Evolutionary conservation across 805 yeast species (phyloP), one percentile per base, ranked within the genome.

Genomic region (Candida broadrunensis): DNA sequence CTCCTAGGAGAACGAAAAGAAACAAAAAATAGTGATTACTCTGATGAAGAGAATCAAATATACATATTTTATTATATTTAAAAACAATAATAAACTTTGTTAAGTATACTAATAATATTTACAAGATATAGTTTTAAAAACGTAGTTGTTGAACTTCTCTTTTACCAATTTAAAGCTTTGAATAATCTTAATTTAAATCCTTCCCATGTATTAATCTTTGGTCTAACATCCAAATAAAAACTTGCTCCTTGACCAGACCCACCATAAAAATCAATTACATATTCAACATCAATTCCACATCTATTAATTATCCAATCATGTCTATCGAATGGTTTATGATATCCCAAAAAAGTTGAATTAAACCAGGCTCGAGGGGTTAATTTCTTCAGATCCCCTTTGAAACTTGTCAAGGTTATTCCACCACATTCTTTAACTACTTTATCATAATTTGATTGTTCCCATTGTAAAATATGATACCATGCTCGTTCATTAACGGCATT

Each of bases 221-320:
- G 99, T 53, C 99, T 77, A 4, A 88, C 98, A 56, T 91, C 99
- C 38, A 91, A 61, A 52, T 75, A 85, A 43, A 93, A 86, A 7
- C 80, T 72, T 15, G 41, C 45, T 5, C 55, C 56, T n/a, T 36
- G 33, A 11, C 52, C 53, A 5, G 84, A 83, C 1, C 57, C 60
- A 11, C 78, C 60, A 62, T 91, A 91, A 58, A 89, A 91, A 61
- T 91, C 99, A 54, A 91, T 91, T 33, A 91, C 97, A 54, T 91
- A 91, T 36, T 88, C 97, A 16, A 91, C 75, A 37, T 77, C 74
- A 17, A 67, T 75, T 3, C 98, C 98, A 61, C 97, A 88, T 39
- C 97, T 70, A 52, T 85, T 81, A 9, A 91, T 75, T 5, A 76
- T 71, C 99, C 99, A 91, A 63, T 91, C 99, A 58, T 91, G 99